Base-by-base conservation (phyloP, 2,329 filamentous ascomycete species). In the Aspergillus fijiensis region DNA sequence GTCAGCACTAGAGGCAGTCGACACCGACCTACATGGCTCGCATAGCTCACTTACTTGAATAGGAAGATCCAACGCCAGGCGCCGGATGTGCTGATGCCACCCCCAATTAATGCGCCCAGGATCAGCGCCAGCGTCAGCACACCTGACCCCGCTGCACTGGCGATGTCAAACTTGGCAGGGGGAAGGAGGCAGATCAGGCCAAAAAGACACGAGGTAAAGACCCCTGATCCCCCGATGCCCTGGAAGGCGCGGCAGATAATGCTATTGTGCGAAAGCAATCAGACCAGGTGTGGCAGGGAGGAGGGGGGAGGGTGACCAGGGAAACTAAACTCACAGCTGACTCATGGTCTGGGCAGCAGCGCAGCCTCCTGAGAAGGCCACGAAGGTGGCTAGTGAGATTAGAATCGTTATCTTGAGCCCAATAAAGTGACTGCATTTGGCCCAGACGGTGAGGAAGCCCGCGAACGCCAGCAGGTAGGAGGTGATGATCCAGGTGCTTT, bases 61-160 rank as follows among this genome's bases (percentile, higher is more conserved):
- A 84, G 83, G 70, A 87, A 87, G 45, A 87, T 78, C 77, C 84
- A 85, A 54, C 82, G 77, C 85, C 85, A 88, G 49, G 77, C 79
- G 19, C 80, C 79, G 2, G 78, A 72, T n/a, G 82, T 77, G 1
- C 83, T 81, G 23, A 88, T 82, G 3, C 80, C 74, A 2, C 85
- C 85, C 4, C 85, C 85, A 3, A 87, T 72, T 2, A 87, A 70
- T 1, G 85, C 84, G 0, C 85, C 85, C 1, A 87, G 75, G 3
- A 87, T 79, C 63, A 63, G 57, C 0, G 60, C 62, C 1, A 66
- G 29, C 3, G 86, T 86, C 0, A 85, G 82, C 12, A 84, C 73
- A 1, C 84, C 83, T 14, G 86, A 77, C 66, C 85, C 74, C 27
- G 81, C 82, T 2, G 84, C 83, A 48, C 86, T 81, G 16, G 85